Evolutionary conservation across 2,329 filamentous ascomycete genomes (phyloP).

Genomic region (Pseudogymnoascus sp.): DNA sequence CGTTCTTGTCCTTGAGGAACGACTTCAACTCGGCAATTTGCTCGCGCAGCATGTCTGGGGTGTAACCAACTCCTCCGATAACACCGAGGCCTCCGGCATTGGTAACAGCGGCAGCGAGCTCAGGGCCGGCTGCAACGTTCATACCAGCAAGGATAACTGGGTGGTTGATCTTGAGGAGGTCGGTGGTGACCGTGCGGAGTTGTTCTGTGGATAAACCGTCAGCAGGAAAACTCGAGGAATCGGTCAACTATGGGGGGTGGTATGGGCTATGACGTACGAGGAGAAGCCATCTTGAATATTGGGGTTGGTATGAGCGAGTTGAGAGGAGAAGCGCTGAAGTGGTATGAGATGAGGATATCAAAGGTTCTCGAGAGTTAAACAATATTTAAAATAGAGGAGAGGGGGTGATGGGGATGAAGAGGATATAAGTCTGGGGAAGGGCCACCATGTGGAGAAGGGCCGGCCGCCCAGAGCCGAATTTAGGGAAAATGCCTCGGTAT

Average conservation of each 20-base stretch:
- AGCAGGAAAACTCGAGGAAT: slow-evolving; percentile 17
- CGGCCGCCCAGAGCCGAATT: slow-evolving; percentile 13
- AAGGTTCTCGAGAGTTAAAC: background rate
- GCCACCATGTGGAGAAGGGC: slow-evolving; percentile 7
- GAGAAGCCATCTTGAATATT: slow-evolving; percentile 58
- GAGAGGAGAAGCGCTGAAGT: background rate
- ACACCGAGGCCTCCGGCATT: slow-evolving; percentile 96
- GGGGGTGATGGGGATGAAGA: background rate
- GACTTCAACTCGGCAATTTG: slow-evolving; percentile 93
- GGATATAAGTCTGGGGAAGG: slow-evolving; percentile 6
- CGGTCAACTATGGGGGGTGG: background rate
- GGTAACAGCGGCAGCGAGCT: slow-evolving; percentile 91
- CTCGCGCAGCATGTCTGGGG: slow-evolving; percentile 91
- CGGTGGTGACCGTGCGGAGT: slow-evolving; percentile 85
- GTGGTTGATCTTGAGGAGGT: slow-evolving; percentile 97
- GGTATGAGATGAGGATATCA: background rate
- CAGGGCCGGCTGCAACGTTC: slow-evolving; percentile 96
- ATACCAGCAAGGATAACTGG: slow-evolving; percentile 93
- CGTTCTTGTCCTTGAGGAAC: slow-evolving; percentile 80
- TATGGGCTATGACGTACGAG: slow-evolving; percentile 51
- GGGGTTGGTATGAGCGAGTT: slow-evolving; percentile 14
- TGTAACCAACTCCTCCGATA: slow-evolving; percentile 92
- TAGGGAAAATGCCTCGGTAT: slow-evolving; percentile 27
- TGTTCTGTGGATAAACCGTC: slow-evolving; percentile 49
- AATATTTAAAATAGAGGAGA: background rate